Evolutionary conservation across 495 filamentous ascomycete genomes (phyloP), one percentile per base, ranked within the genome.

Genomic region (Pyrenopolyporus hunteri): DNA sequence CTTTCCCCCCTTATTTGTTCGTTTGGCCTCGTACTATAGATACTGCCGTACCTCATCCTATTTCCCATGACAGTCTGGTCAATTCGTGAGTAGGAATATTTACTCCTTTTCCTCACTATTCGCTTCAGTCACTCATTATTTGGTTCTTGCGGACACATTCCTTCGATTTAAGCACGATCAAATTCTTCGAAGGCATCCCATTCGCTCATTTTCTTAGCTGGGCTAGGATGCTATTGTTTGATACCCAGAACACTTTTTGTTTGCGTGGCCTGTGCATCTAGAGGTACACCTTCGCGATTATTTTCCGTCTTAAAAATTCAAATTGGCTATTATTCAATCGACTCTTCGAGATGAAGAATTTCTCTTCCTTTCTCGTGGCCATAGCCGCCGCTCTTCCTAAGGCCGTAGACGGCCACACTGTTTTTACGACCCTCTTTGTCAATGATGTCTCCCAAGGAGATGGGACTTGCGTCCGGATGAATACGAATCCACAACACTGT

Each of bases 401-500:
- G 9, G 17, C 67, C 10, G 69, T 66, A 7, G 59, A 70, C 35
- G 85, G 84, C 20, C 89, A 93, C 59, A 89, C 89, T 13, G 68
- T 83, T 42, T 83, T 90, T 63, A 87, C 86, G 4, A 87, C 83
- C 16, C 77, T 92, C 57, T 87, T 79, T 52, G 72, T 92, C 64
- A 74, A 88, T 66, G 85, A 82, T 53, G 77, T 81, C 19, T 75
- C 80, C 62, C 84, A 90, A 65, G 90, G 90, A 40, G 81, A 85
- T 66, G 89, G 84, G 0, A 83, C 80, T 37, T 90, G 87, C 64
- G 77, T 92, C 22, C 83, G 88, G n/a, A 86, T 88, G 80, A 79
- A 80, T 43, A 80, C 74, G 45, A 74, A 82, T 49, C 67, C 74
- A 2, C 66, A 58, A 1, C 74, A 74, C 5, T 75, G 77, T 39